Percentiles rank a stretch among this genome's conserved stretches.
These are phyloP conservation scores for Magnolia changhungtana DNA, from an alignment of 164 flowering plant species.

Conservation along the genomic window DNA sequence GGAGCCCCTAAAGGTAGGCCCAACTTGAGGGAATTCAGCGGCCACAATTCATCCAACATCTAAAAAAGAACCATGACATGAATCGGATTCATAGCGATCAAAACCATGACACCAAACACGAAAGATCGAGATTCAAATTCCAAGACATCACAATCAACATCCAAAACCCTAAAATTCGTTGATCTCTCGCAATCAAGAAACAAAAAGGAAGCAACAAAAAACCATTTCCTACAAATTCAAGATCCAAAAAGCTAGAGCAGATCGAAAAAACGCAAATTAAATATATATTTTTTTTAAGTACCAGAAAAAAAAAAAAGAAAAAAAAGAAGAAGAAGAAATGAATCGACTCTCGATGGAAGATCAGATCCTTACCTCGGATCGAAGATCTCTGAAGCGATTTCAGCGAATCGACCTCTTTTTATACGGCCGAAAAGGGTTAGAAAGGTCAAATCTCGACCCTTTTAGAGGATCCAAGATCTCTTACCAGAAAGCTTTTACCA, in stretches of 20 bases:
- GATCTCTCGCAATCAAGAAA: background rate
- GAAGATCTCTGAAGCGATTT: constrained; percentile 10
- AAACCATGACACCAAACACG: no score
- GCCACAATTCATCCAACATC: no score
- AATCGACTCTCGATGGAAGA: background rate
- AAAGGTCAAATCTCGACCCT: constrained; percentile 13
- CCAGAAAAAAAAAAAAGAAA: background rate
- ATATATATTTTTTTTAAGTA: no score
- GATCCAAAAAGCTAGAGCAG: background rate
- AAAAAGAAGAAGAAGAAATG: background rate
- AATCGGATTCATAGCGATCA: no score
- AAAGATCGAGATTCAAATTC: background rate
- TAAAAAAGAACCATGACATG: no score
- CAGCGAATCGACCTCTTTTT: constrained; percentile 3
- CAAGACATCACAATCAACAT: background rate
- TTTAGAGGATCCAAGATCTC: constrained; percentile 1
- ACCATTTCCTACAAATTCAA: background rate
- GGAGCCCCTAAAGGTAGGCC: no score
- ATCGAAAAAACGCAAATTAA: background rate
- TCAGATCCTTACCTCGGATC: constrained; percentile 9
- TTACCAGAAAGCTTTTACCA: background rate
- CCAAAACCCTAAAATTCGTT: background rate
- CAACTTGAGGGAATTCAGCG: no score
- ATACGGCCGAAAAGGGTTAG: constrained; percentile 6
- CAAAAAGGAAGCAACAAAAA: background rate